Conservation (phyloP, 148 eudicot species). For the Rhododendron ovatum region DNA sequence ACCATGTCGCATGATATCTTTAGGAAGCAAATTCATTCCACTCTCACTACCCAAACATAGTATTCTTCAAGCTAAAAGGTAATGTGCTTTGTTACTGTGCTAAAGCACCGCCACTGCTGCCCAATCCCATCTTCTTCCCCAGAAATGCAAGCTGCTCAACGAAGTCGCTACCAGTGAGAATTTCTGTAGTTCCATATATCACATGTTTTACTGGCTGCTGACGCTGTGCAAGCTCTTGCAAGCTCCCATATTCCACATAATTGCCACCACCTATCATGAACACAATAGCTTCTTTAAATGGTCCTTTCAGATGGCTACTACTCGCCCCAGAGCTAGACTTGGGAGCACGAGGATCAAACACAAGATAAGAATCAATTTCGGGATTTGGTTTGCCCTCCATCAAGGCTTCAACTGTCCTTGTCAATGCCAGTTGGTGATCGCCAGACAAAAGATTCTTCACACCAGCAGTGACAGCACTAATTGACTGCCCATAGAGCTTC, state of each 20-base stretch:
- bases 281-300: constrained; percentile 93
- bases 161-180: constrained; percentile 78
- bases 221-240: constrained; percentile 74
- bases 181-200: constrained; percentile 78
- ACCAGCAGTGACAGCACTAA: constrained; percentile 94
- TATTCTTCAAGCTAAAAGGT: not conserved
- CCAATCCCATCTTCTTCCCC: constrained; percentile 85
- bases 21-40: constrained; percentile 1
- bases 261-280: constrained; percentile 99
- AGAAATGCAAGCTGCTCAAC: constrained; percentile 76
- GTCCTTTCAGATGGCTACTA: constrained; percentile 72
- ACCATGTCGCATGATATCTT: not conserved
- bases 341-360: constrained; percentile 96
- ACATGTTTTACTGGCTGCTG: constrained; percentile 69
- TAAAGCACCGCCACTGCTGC: constrained; percentile 37
- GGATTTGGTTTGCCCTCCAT: constrained; percentile 97
- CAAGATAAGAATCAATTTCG: constrained; percentile 71
- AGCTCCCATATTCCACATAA: constrained; percentile 83
- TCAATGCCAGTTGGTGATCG: constrained; percentile 79
- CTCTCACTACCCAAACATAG: not conserved
- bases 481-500: constrained; percentile 85
- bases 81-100: constrained; percentile 16
- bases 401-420: constrained; percentile 88
- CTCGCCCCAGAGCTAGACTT: constrained; percentile 65
- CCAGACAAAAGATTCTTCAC: constrained; percentile 78